Conservation (phyloP, 2,329 filamentous ascomycete genomes). For the Didymella pinodella region DNA sequence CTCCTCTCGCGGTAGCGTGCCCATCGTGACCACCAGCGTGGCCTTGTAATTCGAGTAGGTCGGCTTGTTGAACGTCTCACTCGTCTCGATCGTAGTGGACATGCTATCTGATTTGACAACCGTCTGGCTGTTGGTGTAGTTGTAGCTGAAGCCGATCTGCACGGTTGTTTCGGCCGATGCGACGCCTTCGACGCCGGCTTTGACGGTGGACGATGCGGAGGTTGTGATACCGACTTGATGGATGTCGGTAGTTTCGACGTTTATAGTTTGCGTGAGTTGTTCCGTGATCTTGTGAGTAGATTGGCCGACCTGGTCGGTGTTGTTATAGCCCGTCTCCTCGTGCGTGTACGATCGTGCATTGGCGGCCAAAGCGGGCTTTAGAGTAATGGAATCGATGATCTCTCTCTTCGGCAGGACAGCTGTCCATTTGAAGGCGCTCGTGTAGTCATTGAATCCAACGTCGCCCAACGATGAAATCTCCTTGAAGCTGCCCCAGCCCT, state of each 20-base stretch:
- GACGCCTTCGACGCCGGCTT: not conserved
- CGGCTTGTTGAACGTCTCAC: not conserved
- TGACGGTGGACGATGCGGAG: not conserved
- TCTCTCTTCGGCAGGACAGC: not conserved
- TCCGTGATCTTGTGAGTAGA: not conserved
- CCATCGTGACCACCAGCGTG: not conserved
- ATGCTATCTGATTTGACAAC: not conserved
- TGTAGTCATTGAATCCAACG: not conserved
- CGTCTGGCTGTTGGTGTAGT: not conserved
- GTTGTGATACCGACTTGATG: not conserved
- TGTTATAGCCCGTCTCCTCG: not conserved
- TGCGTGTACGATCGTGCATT: not conserved
- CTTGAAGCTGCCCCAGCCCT: slow-evolving; percentile 1
- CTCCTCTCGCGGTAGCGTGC: not conserved
- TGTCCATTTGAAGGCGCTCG: not conserved
- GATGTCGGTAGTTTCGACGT: not conserved
- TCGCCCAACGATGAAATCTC: not conserved
- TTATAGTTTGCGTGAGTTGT: not conserved
- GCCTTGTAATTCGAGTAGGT: not conserved
- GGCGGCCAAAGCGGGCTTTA: not conserved
- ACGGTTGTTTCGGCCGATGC: not conserved
- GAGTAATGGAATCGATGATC: not conserved
- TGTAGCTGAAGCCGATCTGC: not conserved
- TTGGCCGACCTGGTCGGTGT: not conserved
- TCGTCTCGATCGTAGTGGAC: not conserved